Base-by-base conservation (phyloP, 306 rosid species). In the Quercus alba region DNA sequence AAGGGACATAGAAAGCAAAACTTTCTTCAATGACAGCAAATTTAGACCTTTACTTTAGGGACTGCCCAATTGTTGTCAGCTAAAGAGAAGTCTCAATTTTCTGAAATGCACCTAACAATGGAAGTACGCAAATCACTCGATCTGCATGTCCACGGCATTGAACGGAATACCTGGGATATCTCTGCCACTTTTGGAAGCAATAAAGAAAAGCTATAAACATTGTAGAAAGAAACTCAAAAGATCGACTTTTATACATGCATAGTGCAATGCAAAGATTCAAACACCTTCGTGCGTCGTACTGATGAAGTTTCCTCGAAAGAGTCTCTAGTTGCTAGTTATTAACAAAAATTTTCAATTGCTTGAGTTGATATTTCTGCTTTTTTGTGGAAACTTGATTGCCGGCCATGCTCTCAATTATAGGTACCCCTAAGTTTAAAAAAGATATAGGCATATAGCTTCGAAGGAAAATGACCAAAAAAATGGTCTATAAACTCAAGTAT, bases 101-200 rank as follows among this genome's bases (percentile, higher is more conserved):
- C 46, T 77, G 63, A 75, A 26, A 58, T 38, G 2, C 19, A 31
- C 76, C 58, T 18, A 25, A 68, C 55, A 3, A 30, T 55, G 20
- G 54, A 51, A 23, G 20, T 26, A 26, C 21, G 28, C 38, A n/a
- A 70, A 70, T 38, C 62, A 82, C 77, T 55, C 46, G 46, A 41
- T 8, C 56, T 5, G 63, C 17, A 49, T 49, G 54, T 13, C 54
- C 56, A 66, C 59, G 44, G 68, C 75, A 83, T 20, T 2, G n/a
- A 74, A 83, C 85, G 84, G 78, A 81, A 86, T 89, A 74, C 79
- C 33, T 74, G 91, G 93, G 91, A 88, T 85, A 51, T 70, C 62
- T 79, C 79, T 21, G 68, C 79, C 77, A 70, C 82, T 77, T 83
- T 78, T 77, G 63, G 79, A 72, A 74, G 62, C 84, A 91, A 77